Base-by-base conservation (phyloP, 371 early-diverging fungal species). In the Rhizopus stolonifer region DNA sequence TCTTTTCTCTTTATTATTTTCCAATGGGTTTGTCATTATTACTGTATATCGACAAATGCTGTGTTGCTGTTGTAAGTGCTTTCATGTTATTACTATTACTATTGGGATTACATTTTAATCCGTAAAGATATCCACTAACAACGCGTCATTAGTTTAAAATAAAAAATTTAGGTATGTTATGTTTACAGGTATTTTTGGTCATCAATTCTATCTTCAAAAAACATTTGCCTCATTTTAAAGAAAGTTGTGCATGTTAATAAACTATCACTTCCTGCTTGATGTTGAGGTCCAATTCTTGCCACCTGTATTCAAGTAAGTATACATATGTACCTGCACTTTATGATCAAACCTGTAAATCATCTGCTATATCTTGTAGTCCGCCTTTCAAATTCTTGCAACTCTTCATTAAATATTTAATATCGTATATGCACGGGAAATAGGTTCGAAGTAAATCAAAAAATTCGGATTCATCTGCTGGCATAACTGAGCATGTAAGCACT, bases 211-310 rank as follows among this genome's bases (percentile, higher is more conserved):
- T 92, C 91, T 52, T 97, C 95, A 77, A 99, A 98, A 73, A 90
- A 92, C 58, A 88, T 89, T 69, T 93, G 88, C 49, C 93, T 86
- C 88, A 99, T 90, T 64, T 94, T 92, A 75, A 99, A 99, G 62
- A 99, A 99, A 10, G 95, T 92, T 46, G 90, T 82, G 22, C 90
- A 88, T 7, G 99, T 99, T 56, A 99, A 69, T 46, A 99, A 75
- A 58, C 96, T 92, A 77, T 99, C 99, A 65, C 95, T 95, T 14
- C 99, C 99, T 25, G 99, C 99, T 72, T 99, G 99, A 75, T 99
- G 99, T 79, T 98, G 98, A 26, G 94, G 90, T 7, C 99, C 99
- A 46, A 96, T 89, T 43, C 99, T 81, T 48, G 87, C 67, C 51
- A 95, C 88, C 84, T 89, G 59, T 4, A 29, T 4, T 29, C 31